Evolutionary conservation across 345 rosid genomes (phyloP), one percentile per base, ranked within the genome.

Genomic region (Ceriops tagal): DNA sequence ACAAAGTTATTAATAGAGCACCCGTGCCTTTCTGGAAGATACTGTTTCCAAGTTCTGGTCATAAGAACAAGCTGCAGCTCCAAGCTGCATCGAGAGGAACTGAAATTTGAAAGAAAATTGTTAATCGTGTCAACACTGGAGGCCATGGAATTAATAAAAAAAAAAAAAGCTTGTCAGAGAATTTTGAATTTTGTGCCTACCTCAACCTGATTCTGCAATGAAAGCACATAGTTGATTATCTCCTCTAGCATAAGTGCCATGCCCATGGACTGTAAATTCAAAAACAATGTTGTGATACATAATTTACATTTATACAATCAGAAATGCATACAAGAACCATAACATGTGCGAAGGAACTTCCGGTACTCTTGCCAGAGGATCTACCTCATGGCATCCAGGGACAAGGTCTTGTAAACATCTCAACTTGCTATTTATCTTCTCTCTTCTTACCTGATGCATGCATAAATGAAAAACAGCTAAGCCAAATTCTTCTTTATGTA

Each of bases 31-130:
- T 61, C 10, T 31, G 22, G 70, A 59, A 31, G 83, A 51, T 65
- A 57, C 59, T 30, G 71, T 28, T 57, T 58, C 62, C 34, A 53
- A 52, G 69, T 79, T 74, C 16, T 32, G 47, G 35, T 68, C 71
- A 51, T 69, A 53, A 47, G 77, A 66, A 64, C 72, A 73, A 57
- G 78, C 71, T 6, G 88, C 84, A 28, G 88, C 79, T 27, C 86
- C 84, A 53, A 85, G 84, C 80, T 85, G 84, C 86, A 78, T 82
- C 0, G 88, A 85, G 35, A 85, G 84, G 64, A 85, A 85, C 88
- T 85, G 80, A 39, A 65, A 61, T 76, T 43, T 13, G 5, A 13
- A 43, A 43, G 18, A 57, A 56, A 28, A 62, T 30, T 19, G 53
- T 53, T 5, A 47, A 49, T 67, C 20, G 22, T 55, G 24, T 37